phyloP scores from a whole-genome alignment of 306 rosid genomes.

The Cucumis cinereus region DNA sequence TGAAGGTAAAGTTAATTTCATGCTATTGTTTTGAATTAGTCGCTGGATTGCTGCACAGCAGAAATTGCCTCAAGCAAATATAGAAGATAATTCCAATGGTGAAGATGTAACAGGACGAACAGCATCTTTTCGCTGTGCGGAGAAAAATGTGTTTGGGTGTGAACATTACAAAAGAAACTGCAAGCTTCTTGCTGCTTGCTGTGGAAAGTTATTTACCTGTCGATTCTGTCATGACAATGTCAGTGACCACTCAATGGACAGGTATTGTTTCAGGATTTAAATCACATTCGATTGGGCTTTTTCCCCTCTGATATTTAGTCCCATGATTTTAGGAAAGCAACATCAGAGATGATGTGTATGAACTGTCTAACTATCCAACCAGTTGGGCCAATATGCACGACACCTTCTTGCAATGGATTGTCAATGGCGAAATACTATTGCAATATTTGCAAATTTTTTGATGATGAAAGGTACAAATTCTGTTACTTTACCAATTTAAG shows the following conservation, averaged over 20 bases:
- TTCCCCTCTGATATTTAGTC: conserved; percentile 19
- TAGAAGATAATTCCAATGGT: conserved; percentile 48
- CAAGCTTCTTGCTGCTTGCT: conserved; percentile 93
- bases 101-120: conserved; percentile 53
- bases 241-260: conserved; percentile 97
- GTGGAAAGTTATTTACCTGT: conserved; percentile 86
- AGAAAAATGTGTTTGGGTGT: conserved; percentile 69
- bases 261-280: conserved; percentile 33
- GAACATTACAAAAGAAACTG: conserved; percentile 99
- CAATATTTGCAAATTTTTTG: conserved; percentile 90
- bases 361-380: conserved; percentile 62
- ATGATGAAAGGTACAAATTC: conserved; percentile 72
- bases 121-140: conserved; percentile 59
- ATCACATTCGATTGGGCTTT: conserved; percentile 4
- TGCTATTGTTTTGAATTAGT: conserved; percentile 31
- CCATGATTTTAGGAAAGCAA: conserved; percentile 60
- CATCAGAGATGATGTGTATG: conserved; percentile 97
- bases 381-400: conserved; percentile 69
- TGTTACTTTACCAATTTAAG: not conserved
- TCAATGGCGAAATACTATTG: conserved; percentile 86
- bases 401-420: conserved; percentile 79
- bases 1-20: conserved; percentile 15
- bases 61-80: conserved; percentile 57
- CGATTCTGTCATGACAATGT: conserved; percentile 98
- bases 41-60: conserved; percentile 99